Evolutionary conservation across 192 early-diverging fungal species (phyloP).

Genomic region (Thoreauomyces humboldtii): DNA sequence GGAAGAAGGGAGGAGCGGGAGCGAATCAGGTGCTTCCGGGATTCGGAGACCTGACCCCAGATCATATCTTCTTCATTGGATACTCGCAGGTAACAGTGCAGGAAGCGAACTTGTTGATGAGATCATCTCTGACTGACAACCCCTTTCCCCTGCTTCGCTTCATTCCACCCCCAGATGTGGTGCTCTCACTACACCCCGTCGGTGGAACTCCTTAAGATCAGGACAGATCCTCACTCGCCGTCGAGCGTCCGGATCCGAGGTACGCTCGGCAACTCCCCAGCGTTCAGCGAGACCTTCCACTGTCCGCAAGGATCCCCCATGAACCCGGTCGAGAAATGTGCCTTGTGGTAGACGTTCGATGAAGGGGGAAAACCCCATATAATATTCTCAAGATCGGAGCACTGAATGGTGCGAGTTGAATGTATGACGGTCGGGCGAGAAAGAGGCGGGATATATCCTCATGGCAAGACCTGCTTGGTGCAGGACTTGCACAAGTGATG

Average conservation of each 20-base stretch:
- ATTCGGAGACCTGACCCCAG: conserved; percentile 28
- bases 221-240: conserved; percentile 69
- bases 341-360: conserved; percentile 28
- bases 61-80: conserved; percentile 49
- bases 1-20: conserved; percentile 1
- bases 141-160: no score
- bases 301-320: conserved; percentile 60
- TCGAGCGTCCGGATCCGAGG: conserved; percentile 68
- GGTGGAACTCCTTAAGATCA: conserved; percentile 34
- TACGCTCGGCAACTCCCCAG: conserved; percentile 58
- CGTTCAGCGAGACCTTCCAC: conserved; percentile 68
- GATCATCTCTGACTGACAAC: background rate
- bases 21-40: conserved; percentile 38
- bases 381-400: no score
- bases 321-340: conserved; percentile 59
- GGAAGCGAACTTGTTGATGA: background rate
- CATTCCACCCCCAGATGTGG: conserved; percentile 33
- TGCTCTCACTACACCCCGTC: conserved; percentile 29
- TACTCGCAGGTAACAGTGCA: conserved; percentile 32
- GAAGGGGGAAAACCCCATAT: no score
- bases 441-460: no score
- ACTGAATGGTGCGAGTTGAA: no score
- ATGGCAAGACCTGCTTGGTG: conserved; percentile 21
- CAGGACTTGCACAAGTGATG: conserved; percentile 71
- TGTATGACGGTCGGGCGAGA: no score